Percentiles rank a stretch among this genome's conserved stretches.
Conservation (phyloP, 345 rosid genomes). For the Arabis hirsuta region DNA sequence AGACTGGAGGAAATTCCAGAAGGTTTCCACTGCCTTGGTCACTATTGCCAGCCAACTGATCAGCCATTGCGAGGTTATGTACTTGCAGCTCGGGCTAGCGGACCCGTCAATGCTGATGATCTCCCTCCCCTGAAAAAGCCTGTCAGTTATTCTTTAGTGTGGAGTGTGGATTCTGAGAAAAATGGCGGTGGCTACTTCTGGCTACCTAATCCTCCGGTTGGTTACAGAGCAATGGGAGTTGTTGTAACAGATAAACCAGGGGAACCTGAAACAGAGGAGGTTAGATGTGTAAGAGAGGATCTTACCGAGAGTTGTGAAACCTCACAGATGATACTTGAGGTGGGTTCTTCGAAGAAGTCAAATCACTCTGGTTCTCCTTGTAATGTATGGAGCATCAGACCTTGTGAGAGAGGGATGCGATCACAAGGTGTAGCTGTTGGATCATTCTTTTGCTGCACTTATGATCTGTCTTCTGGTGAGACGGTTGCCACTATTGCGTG, state of each 20-base stretch:
- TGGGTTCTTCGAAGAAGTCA: slow-evolving; percentile 42
- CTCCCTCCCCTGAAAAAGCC: slow-evolving; percentile 65
- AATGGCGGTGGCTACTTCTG: slow-evolving; percentile 68
- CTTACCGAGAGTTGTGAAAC: slow-evolving; percentile 80
- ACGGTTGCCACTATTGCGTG: slow-evolving; percentile 62
- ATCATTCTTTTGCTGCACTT: slow-evolving; percentile 70
- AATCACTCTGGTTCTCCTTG: slow-evolving; percentile 47
- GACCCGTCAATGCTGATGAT: slow-evolving; percentile 33
- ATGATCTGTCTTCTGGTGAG: slow-evolving; percentile 41
- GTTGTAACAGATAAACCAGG: slow-evolving; percentile 55
- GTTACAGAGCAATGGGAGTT: slow-evolving; percentile 85
- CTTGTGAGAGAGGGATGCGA: slow-evolving; percentile 73
- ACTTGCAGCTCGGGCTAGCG: slow-evolving; percentile 58
- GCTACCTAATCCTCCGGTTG: slow-evolving; percentile 79
- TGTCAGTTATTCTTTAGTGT: slow-evolving; percentile 56
- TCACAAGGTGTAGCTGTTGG: slow-evolving; percentile 81
- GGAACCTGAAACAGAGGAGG: slow-evolving; percentile 66
- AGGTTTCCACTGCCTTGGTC: slow-evolving; percentile 73
- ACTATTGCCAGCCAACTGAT: slow-evolving; percentile 73
- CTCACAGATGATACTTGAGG: slow-evolving; percentile 52
- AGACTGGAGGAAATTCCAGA: slow-evolving; percentile 69
- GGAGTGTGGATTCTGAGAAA: slow-evolving; percentile 52
- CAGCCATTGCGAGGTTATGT: slow-evolving; percentile 69
- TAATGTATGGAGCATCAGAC: slow-evolving; percentile 68
- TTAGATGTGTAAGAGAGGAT: slow-evolving; percentile 80